Conservation (phyloP, 1,284 basidiomycete genomes). For the Tilletia caries region DNA sequence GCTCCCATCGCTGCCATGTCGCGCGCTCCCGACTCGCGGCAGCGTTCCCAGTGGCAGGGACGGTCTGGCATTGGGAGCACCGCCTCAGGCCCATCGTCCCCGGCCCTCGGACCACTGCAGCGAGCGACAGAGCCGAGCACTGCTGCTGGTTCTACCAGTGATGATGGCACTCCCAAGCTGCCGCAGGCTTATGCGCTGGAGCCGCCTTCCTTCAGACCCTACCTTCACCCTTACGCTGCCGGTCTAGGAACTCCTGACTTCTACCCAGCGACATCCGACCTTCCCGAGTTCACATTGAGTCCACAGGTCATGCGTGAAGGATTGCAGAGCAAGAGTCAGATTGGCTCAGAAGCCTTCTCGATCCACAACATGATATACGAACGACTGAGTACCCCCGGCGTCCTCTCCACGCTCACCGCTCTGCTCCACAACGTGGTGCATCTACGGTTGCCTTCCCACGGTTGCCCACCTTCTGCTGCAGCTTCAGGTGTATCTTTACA, state of each 20-base stretch:
- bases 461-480: background rate
- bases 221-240: slow-evolving; percentile 31
- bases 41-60: background rate
- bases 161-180: too few species aligned
- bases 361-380: slow-evolving; percentile 60
- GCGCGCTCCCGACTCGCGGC: background rate
- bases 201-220: slow-evolving; percentile 42
- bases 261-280: slow-evolving; percentile 74
- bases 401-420: slow-evolving; percentile 24
- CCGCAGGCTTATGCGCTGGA: slow-evolving; percentile 29
- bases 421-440: slow-evolving; percentile 36
- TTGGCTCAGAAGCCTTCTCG: slow-evolving; percentile 59
- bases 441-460: slow-evolving; percentile 19
- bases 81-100: too few species aligned
- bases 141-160: too few species aligned
- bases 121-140: too few species aligned
- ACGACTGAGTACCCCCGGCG: slow-evolving; percentile 54
- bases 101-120: too few species aligned
- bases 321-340: slow-evolving; percentile 59
- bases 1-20: background rate
- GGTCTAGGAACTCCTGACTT: slow-evolving; percentile 63
- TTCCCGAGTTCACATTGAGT: slow-evolving; percentile 68
- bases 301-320: slow-evolving; percentile 77
- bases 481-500: slow-evolving; percentile 14
- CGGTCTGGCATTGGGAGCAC: background rate